Evolutionary conservation across 306 rosid genomes (phyloP), one percentile per base, ranked within the genome.

Genomic region (Sicyos edulis): DNA sequence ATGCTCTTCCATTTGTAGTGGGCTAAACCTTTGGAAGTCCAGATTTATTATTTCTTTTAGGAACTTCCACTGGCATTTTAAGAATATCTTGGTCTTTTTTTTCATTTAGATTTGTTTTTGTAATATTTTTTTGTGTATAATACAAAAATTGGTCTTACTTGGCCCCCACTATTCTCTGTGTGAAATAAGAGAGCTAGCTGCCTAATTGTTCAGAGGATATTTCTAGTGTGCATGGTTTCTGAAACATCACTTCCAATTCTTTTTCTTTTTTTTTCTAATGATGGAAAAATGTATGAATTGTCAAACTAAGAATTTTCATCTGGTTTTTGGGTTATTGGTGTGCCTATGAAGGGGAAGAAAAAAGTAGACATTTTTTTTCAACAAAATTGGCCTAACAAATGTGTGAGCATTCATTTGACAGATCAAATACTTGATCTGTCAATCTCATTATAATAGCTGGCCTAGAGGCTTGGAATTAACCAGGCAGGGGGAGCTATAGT

Each of bases 1-100:
- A 68, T 26, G 73, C 45, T 50, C 59, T 69, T 50, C 44, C 58
- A 47, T 45, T 19, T 65, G 37, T 67, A 13, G 44, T 69, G 26
- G 56, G 57, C 59, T 13, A 24, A 26, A 24, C 54, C 20, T 67
- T 47, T 67, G 72, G 12, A 22, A 67, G 40, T 47, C 19, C 72
- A 67, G 54, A 50, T 50, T 50, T 49, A 8, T 50, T 24, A 14
- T 47, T 50, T 49, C 58, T 49, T 24, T 68, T 22, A 5, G 56
- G 72, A 68, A 24, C 14, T 16, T 49, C 21, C 22, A 50, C 14
- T 68, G 59, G 24, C 42, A 24, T 49, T 67, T 50, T 50, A 22
- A 50, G 37, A 14, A 69, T 24, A 69, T 14, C 24, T 22, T 22
- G 4, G 1, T 60, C 12, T 47, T 40, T 40, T 1, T 0, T 6